Conservation (phyloP, 495 filamentous ascomycete genomes). For the Lasiosphaeriaceae sp. region DNA sequence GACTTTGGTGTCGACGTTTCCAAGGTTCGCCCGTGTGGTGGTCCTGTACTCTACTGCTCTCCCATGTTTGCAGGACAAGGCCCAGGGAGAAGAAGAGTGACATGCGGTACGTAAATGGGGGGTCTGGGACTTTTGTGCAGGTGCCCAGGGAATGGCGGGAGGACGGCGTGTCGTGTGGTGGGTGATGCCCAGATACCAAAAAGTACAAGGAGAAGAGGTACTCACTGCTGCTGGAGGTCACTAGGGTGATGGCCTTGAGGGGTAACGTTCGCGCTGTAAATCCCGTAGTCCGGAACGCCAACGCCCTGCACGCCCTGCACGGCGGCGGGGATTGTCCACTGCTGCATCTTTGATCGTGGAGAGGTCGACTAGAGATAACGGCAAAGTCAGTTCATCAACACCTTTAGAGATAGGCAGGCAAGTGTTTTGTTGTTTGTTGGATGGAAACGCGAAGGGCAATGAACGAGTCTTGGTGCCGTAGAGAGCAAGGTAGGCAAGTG, state of each 20-base stretch:
- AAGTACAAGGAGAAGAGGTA: slow-evolving; percentile 44
- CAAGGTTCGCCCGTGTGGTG: slow-evolving; percentile 19
- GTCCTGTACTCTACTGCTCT: slow-evolving; percentile 23
- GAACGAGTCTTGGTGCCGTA: too few species aligned
- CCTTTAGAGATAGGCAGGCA: neutral
- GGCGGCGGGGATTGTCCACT: slow-evolving; percentile 48
- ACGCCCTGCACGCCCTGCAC: slow-evolving; percentile 9
- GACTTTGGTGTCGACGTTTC: slow-evolving; percentile 13
- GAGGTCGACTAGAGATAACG: slow-evolving; percentile 23
- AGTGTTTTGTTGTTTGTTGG: too few species aligned
- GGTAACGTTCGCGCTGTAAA: slow-evolving; percentile 15
- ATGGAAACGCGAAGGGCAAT: too few species aligned
- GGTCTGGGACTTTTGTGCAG: slow-evolving; percentile 16
- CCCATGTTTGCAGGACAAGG: slow-evolving; percentile 26
- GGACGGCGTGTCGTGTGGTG: slow-evolving; percentile 15
- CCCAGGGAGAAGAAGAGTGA: slow-evolving; percentile 23
- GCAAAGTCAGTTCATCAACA: slow-evolving; percentile 1
- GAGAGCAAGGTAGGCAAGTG: too few species aligned
- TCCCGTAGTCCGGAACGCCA: too few species aligned
- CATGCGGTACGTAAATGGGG: slow-evolving; percentile 34
- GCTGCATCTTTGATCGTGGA: slow-evolving; percentile 45
- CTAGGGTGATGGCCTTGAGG: slow-evolving; percentile 11
- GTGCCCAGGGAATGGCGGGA: slow-evolving; percentile 14
- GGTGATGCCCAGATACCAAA: slow-evolving; percentile 30
- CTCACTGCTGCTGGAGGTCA: slow-evolving; percentile 54